Base-by-base conservation (phyloP, 2,329 filamentous ascomycete genomes). In the Myotisia sp. region DNA sequence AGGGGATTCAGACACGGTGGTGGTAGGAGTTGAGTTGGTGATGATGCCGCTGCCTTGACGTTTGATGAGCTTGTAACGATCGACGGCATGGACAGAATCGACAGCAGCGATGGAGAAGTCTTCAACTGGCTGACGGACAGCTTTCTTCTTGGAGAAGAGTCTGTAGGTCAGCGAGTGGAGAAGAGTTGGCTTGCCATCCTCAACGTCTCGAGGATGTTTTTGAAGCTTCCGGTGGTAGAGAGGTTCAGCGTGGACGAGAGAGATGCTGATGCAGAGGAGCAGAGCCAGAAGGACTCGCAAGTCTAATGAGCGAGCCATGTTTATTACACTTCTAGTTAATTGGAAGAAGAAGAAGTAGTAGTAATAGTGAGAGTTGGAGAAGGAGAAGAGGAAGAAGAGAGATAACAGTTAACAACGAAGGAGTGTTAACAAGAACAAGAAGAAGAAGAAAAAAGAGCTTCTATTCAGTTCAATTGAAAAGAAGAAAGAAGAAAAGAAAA, bases 31-130 rank as follows among this genome's bases (percentile, higher is more conserved):
- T 13, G 40, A 34, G 27, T 30, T 36, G 4, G 41, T 33, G 9
- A 33, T 26, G n/a, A 26, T 34, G 20, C 27, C 39, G 29, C 34
- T 38, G 14, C 32, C 30, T 22, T 42, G 40, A 9, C 40, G 9
- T 19, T 39, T 36, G 34, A 40, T 29, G 29, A 39, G 18, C 16
- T 39, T 26, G 17, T 34, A 37, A n/a, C 40, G 40, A 18, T 20
- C 29, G 16, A 34, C 35, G 24, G 20, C 24, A 27, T 35, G 34
- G 14, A 27, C 29, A 23, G 18, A 23, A 5, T 16, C 31, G 13
- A 22, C 37, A 17, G 30, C 28, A 18, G 33, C 39, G 26, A 34
- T 26, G 12, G 23, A 29, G 33, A 29, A 27, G 14, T 37, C 29
- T 16, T 24, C 5, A 8, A 32, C 24, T 1, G 26, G 35, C 5